Conservation (phyloP, 805 yeast species). For the Teunomyces tritomae region DNA sequence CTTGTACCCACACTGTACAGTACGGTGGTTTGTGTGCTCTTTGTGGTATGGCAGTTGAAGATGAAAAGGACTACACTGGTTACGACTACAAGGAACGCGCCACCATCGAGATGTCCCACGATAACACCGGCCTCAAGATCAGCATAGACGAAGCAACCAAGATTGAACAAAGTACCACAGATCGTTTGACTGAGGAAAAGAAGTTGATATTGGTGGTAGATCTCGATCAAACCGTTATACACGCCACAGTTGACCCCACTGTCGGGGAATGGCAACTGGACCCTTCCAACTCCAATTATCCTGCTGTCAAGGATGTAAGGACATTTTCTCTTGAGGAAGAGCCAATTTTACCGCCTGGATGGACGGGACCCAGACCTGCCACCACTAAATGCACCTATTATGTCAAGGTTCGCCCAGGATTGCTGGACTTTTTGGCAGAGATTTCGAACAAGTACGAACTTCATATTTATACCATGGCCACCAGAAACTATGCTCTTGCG, state of each 20-base stretch:
- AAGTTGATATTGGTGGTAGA: conserved; percentile 91
- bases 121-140: conserved; percentile 77
- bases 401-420: conserved; percentile 88
- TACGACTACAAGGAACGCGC: conserved; percentile 69
- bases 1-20: conserved; percentile 89
- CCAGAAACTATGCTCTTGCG: conserved; percentile 85
- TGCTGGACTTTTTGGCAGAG: conserved; percentile 64
- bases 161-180: conserved; percentile 67
- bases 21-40: conserved; percentile 93
- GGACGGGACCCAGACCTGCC: conserved; percentile 59
- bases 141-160: conserved; percentile 83
- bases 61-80: conserved; percentile 71
- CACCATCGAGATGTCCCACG: conserved; percentile 86
- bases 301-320: conserved; percentile 77
- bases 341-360: conserved; percentile 52
- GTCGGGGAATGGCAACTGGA: conserved; percentile 96
- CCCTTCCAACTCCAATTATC: conserved; percentile 78
- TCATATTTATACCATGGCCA: conserved; percentile 98
- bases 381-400: conserved; percentile 79
- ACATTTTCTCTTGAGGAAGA: conserved; percentile 79
- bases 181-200: conserved; percentile 54
- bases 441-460: conserved; percentile 72
- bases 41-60: conserved; percentile 78
- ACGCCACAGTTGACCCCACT: conserved; percentile 96
- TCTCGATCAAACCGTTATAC: conserved; percentile 95